Evolutionary conservation across 1,139 yeast genomes (phyloP).

Genomic region (Nakaseomyces nivariensis): DNA sequence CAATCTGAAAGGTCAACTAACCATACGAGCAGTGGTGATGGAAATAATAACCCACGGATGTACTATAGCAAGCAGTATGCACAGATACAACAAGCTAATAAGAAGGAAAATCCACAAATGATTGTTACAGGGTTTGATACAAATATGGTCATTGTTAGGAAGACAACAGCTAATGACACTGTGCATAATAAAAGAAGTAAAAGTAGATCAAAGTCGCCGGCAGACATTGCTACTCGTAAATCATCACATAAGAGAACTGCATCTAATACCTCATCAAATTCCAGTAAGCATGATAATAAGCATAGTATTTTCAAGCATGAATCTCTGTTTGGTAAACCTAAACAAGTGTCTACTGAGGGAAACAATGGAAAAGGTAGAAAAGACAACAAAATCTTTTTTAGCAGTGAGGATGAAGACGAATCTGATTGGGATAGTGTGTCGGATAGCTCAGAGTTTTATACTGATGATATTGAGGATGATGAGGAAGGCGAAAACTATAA

Average conservation of each 20-base stretch:
- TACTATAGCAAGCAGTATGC: not conserved
- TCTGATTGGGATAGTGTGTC: conserved; percentile 28
- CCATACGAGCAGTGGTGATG: conserved; percentile 1
- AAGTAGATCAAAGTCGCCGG: conserved; percentile 3
- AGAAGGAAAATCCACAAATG: conserved; percentile 16
- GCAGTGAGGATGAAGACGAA: conserved; percentile 28
- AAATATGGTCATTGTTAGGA: conserved; percentile 12
- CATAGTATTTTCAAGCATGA: conserved; percentile 7
- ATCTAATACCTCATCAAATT: not conserved
- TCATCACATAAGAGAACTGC: conserved; percentile 1
- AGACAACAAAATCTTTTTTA: conserved; percentile 19
- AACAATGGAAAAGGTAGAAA: not conserved
- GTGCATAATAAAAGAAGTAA: not conserved
- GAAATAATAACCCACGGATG: conserved; percentile 1
- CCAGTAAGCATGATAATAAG: not conserved
- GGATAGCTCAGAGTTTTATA: conserved; percentile 19
- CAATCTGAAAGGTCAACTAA: conserved; percentile 2
- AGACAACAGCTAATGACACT: conserved; percentile 1
- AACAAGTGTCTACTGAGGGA: not conserved
- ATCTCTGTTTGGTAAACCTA: conserved; percentile 11
- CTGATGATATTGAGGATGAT: conserved; percentile 19
- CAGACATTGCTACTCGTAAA: not conserved
- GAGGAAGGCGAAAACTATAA: conserved; percentile 20
- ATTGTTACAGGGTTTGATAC: conserved; percentile 22
- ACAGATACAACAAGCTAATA: not conserved